Evolutionary conservation across 345 rosid genomes (phyloP).

Genomic region (Litchi chinensis): DNA sequence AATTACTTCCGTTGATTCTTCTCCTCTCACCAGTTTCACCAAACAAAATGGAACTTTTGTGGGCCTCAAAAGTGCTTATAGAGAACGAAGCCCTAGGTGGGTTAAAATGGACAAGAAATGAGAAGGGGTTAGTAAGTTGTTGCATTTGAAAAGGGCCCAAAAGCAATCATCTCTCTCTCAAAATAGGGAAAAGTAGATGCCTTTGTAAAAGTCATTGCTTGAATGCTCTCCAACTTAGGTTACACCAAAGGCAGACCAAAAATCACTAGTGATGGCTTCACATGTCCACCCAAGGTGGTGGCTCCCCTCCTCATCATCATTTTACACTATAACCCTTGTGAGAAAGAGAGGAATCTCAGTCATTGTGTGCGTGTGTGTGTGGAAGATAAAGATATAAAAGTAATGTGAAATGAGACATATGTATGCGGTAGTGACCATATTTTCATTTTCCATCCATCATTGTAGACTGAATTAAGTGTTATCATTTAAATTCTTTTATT

Average conservation of each 20-base stretch:
- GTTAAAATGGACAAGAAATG: neutral
- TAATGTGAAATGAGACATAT: neutral
- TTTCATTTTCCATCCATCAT: constrained; percentile 3
- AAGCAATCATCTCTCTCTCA: constrained; percentile 21
- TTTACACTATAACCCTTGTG: constrained; percentile 23
- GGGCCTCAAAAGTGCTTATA: constrained; percentile 32
- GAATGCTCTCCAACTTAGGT: constrained; percentile 49
- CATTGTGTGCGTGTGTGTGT: neutral
- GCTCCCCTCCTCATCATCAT: constrained; percentile 39
- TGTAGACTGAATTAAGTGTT: neutral
- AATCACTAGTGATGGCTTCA: constrained; percentile 36
- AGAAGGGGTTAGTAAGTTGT: neutral
- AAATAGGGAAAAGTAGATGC: constrained; percentile 34
- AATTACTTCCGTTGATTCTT: constrained; percentile 40
- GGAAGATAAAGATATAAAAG: neutral
- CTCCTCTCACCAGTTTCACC: constrained; percentile 32
- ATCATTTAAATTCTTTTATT: neutral
- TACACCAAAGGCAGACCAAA: constrained; percentile 27
- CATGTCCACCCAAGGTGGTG: constrained; percentile 41
- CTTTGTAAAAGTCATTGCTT: constrained; percentile 54
- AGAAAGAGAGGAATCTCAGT: constrained; percentile 27
- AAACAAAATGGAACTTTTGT: constrained; percentile 29
- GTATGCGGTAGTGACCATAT: constrained; percentile 10
- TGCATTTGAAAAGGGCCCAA: constrained; percentile 20
- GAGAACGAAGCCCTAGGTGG: neutral